phyloP scores from a whole-genome alignment of 140 eudicot genomes.

The Anethum foeniculum region DNA sequence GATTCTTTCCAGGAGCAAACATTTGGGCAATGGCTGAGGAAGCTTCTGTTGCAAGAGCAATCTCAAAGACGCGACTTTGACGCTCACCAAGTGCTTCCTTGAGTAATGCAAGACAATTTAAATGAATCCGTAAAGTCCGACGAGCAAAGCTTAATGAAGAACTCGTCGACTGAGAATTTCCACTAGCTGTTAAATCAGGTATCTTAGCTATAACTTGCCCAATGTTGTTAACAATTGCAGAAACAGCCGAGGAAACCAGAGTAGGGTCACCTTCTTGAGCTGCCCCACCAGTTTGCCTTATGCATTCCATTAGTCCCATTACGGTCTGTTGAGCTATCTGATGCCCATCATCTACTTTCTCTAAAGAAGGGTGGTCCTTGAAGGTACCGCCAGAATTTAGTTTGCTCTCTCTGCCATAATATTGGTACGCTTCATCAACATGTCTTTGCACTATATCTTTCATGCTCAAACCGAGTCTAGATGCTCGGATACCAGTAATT shows the following conservation, averaged over 20 bases:
- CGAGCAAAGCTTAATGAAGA: constrained; percentile 50
- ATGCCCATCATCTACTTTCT: constrained; percentile 65
- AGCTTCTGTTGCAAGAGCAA: constrained; percentile 95
- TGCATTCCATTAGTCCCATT: constrained; percentile 75
- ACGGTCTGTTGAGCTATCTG: constrained; percentile 68
- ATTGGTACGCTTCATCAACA: constrained; percentile 60
- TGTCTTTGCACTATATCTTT: constrained; percentile 66
- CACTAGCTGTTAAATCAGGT: constrained; percentile 48
- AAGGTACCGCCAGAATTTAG: constrained; percentile 32
- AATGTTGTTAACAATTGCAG: constrained; percentile 67
- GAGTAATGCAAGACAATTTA: constrained; percentile 56
- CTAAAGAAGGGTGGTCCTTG: constrained; percentile 41
- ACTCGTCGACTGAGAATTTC: constrained; percentile 25
- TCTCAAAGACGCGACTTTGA: constrained; percentile 91
- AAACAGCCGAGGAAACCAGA: constrained; percentile 84
- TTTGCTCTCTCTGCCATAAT: constrained; percentile 74
- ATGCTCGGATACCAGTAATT: constrained; percentile 63
- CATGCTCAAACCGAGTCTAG: constrained; percentile 81
- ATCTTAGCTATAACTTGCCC: constrained; percentile 70
- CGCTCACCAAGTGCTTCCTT: constrained; percentile 99
- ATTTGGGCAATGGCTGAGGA: constrained; percentile 67
- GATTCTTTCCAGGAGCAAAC: constrained; percentile 61
- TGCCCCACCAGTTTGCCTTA: constrained; percentile 98
- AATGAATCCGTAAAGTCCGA: constrained; percentile 57
- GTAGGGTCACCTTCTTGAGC: constrained; percentile 99